phyloP scores from a whole-genome alignment of 2,329 filamentous ascomycete species.

The Didymella segeticola region DNA sequence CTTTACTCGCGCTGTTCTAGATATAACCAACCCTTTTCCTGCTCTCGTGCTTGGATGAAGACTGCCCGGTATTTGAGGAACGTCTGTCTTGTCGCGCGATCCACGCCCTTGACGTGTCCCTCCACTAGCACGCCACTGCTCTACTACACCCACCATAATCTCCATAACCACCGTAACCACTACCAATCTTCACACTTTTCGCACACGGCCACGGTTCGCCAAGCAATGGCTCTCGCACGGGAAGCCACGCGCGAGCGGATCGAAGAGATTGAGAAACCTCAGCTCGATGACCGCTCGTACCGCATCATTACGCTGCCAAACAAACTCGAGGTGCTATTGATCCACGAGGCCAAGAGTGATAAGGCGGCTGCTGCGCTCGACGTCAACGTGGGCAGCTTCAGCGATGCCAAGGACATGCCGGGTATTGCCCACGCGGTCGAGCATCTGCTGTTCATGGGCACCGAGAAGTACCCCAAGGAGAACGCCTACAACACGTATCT shows the following conservation, averaged over 20 bases:
- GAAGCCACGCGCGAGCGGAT: slow-evolving; percentile 41
- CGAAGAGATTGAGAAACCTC: slow-evolving; percentile 80
- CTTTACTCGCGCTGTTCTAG: slow-evolving; percentile 17
- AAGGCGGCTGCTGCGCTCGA: slow-evolving; percentile 96
- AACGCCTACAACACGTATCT: slow-evolving; percentile 95
- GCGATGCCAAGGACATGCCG: slow-evolving; percentile 87
- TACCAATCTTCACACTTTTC: slow-evolving; percentile 2
- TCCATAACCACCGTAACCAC: slow-evolving; percentile 29
- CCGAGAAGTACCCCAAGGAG: slow-evolving; percentile 82
- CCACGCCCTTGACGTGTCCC: slow-evolving; percentile 23
- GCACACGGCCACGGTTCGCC: slow-evolving; percentile 12
- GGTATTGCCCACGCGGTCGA: slow-evolving; percentile 96
- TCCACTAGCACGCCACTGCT: slow-evolving; percentile 32
- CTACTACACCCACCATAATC: slow-evolving; percentile 29
- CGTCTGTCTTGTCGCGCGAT: slow-evolving; percentile 25
- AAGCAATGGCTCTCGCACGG: slow-evolving; percentile 35
- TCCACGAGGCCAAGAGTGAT: slow-evolving; percentile 93
- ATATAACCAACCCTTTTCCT: slow-evolving; percentile 13
- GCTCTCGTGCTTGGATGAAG: slow-evolving; percentile 26
- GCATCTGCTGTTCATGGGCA: slow-evolving; percentile 98
- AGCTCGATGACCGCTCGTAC: slow-evolving; percentile 85
- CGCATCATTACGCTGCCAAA: slow-evolving; percentile 86
- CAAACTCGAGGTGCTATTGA: slow-evolving; percentile 86
- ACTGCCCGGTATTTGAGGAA: slow-evolving; percentile 29
- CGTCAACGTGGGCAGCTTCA: slow-evolving; percentile 95